Evolutionary conservation across 2,329 filamentous ascomycete species (phyloP).

Genomic region (Stylonectria norvegica): DNA sequence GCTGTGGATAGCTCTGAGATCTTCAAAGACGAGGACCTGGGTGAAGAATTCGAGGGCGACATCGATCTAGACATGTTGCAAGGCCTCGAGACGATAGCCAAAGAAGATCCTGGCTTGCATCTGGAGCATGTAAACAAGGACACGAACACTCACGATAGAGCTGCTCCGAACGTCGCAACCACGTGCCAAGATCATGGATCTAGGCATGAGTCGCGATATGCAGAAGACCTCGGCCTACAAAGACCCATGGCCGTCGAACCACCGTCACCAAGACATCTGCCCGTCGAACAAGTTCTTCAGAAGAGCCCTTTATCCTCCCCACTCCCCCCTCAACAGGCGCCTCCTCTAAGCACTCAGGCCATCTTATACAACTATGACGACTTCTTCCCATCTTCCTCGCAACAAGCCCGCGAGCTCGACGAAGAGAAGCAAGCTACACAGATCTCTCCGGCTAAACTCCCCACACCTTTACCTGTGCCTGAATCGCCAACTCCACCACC

Average conservation of each 20-base stretch:
- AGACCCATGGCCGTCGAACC: background rate
- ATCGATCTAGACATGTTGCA: background rate
- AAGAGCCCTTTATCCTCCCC: conserved; percentile 15
- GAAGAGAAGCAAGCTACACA: conserved; percentile 26
- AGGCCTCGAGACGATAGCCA: background rate
- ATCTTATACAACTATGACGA: conserved; percentile 53
- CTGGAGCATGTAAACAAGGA: no score
- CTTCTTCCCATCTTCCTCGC: conserved; percentile 54
- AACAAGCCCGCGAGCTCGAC: conserved; percentile 52
- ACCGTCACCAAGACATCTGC: conserved; percentile 1
- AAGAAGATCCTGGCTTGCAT: no score
- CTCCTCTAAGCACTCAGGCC: conserved; percentile 47
- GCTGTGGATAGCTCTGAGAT: no score
- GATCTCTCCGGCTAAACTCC: conserved; percentile 4
- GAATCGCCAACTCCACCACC: conserved; percentile 11
- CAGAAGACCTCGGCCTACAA: conserved; percentile 20
- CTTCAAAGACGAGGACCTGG: background rate
- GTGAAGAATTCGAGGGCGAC: background rate
- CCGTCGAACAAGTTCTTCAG: conserved; percentile 3
- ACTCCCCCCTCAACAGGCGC: conserved; percentile 18
- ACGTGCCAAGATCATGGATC: no score
- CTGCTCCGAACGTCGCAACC: no score
- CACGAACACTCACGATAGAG: no score
- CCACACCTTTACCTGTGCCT: background rate
- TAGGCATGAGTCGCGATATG: conserved; percentile 7